Conservation (phyloP, 495 filamentous ascomycete genomes). For the Aspergillus diversus region DNA sequence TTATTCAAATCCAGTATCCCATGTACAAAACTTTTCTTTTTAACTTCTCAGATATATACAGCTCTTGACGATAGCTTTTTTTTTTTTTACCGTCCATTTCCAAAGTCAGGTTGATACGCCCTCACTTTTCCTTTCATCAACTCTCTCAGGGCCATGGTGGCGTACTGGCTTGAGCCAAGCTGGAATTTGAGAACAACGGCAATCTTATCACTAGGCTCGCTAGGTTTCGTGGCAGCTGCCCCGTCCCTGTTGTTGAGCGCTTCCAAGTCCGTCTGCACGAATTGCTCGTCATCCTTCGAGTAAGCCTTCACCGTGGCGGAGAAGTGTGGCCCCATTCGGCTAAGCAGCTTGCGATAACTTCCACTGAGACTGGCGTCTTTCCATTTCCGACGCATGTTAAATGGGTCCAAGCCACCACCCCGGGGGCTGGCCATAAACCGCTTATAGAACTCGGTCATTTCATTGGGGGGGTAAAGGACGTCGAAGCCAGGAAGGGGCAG, state of each 20-base stretch:
- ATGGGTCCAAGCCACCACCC: slow-evolving; percentile 78
- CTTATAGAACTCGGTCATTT: slow-evolving; percentile 78
- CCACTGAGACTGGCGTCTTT: slow-evolving; percentile 89
- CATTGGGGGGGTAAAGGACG: slow-evolving; percentile 81
- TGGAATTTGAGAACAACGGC: slow-evolving; percentile 86
- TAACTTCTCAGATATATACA: too few species aligned
- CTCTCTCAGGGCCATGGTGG: slow-evolving; percentile 91
- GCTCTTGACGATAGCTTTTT: too few species aligned
- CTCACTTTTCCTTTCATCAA: slow-evolving; percentile 71
- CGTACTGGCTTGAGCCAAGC: slow-evolving; percentile 85
- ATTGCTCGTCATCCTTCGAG: slow-evolving; percentile 71
- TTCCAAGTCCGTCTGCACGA: slow-evolving; percentile 84
- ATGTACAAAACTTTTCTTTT: too few species aligned
- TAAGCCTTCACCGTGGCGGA: slow-evolving; percentile 73
- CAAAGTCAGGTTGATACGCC: slow-evolving; percentile 68
- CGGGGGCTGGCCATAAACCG: slow-evolving; percentile 78
- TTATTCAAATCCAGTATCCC: too few species aligned
- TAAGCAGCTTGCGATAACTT: slow-evolving; percentile 82
- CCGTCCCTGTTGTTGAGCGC: slow-evolving; percentile 33
- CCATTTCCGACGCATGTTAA: slow-evolving; percentile 82
- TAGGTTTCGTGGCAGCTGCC: slow-evolving; percentile 14
- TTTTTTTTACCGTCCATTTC: slow-evolving; percentile 42
- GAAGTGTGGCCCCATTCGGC: slow-evolving; percentile 58
- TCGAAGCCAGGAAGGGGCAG: slow-evolving; percentile 92
- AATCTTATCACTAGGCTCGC: slow-evolving; percentile 54